Base-by-base conservation (phyloP, 176 grass and related monocot species). In the Avena sativa region DNA sequence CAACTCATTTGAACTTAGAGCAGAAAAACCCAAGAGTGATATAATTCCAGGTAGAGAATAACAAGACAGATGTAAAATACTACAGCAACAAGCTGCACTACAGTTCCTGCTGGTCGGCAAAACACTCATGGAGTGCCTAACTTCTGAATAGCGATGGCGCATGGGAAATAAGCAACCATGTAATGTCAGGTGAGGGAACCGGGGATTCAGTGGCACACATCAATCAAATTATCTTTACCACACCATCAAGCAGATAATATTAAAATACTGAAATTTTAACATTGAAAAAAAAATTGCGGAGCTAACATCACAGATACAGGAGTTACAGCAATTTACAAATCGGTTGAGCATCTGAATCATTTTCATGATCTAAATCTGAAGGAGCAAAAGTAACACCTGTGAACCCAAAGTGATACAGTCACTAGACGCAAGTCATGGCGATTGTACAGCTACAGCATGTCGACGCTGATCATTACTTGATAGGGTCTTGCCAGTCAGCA, bases 371-470 rank as follows among this genome's bases (percentile, higher is more conserved):
- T 74, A 80, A 63, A 80, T 30, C 23, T 81, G 26, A 64, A 34
- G 75, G 43, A 20, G 26, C 81, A 72, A 79, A 78, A 84, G 25
- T 21, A 71, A 32, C 60, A 58, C 16, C 34, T 72, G 51, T 40
- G 73, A 61, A 50, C 51, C 74, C 72, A 65, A 89, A 60, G 55
- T 70, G 80, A 69, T 78, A 40, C 19, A 76, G 60, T 75, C 47
- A 34, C 40, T 46, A 30, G 20, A 59, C 52, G 80, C 38, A 88
- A 57, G 47, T 47, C 71, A 55, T 48, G n/a, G 0, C 57, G 28
- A 61, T 21, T 53, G 57, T 70, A 67, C 79, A 46, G 48, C 69
- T 75, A 66, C 79, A 44, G 15, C 30, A 75, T 74, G 67, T 8
- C 32, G 25, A 73, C n/a, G 67, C 32, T 7, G 66, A 43, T 83